Conservation (phyloP, 2,329 filamentous ascomycete genomes). For the Grosmannia huntii region DNA sequence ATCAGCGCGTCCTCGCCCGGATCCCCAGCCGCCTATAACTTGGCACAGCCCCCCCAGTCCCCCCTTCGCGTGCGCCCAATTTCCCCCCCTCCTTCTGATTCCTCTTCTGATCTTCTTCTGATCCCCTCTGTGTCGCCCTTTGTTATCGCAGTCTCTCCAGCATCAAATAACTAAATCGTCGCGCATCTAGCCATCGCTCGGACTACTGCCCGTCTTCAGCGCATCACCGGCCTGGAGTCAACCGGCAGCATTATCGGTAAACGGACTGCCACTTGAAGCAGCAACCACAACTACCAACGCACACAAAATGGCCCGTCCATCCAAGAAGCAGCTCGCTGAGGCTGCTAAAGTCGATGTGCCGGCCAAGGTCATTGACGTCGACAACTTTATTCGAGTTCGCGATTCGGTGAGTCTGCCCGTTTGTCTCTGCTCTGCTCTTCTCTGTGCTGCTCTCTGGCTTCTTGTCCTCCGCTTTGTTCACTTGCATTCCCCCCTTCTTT, state of each 20-base stretch:
- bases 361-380: slow-evolving; percentile 46
- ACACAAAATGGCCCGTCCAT: slow-evolving; percentile 16
- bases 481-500: not conserved
- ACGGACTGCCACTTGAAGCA: not conserved
- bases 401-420: slow-evolving; percentile 54
- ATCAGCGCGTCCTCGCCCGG: slow-evolving; percentile 13
- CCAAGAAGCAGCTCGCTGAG: slow-evolving; percentile 15
- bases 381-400: slow-evolving; percentile 67
- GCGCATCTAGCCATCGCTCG: slow-evolving; percentile 4
- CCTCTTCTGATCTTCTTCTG: slow-evolving; percentile 4
- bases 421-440: not conserved
- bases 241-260: not conserved
- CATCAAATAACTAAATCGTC: slow-evolving; percentile 3
- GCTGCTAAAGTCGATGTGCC: slow-evolving; percentile 21
- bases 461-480: not conserved
- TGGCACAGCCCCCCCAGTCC: slow-evolving; percentile 10
- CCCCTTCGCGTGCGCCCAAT: slow-evolving; percentile 7
- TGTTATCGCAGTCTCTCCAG: not conserved
- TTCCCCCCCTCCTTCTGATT: not conserved
- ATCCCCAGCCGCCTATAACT: slow-evolving; percentile 15
- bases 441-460: not conserved
- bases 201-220: not conserved
- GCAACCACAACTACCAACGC: not conserved
- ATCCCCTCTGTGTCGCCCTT: slow-evolving; percentile 1
- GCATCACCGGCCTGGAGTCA: slow-evolving; percentile 1